A percentile compares a stretch with the other conserved stretches of the same genome.
Evolutionary conservation across 2,329 filamentous ascomycete genomes (phyloP).

Genomic region (Apiospora hydei): DNA sequence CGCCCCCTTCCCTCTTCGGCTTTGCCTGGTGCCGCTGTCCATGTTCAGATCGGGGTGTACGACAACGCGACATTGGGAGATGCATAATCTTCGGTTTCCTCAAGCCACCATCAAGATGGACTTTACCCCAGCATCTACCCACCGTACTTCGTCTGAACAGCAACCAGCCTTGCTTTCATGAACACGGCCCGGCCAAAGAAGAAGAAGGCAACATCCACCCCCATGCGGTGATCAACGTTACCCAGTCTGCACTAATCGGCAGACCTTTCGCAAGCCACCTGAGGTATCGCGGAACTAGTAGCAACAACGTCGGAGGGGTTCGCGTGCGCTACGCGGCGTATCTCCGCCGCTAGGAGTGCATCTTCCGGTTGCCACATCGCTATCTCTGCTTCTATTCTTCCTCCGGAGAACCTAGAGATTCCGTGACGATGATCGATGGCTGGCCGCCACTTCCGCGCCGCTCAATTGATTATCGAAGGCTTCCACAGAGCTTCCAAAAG

Average conservation of each 20-base stretch:
- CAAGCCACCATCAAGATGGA: conserved; percentile 4
- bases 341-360: neutral
- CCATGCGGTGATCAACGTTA: neutral
- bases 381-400: neutral
- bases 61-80: neutral
- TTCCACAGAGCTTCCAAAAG: neutral
- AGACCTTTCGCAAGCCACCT: neutral
- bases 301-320: neutral
- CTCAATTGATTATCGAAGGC: neutral
- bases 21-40: neutral
- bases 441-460: neutral
- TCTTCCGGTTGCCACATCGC: neutral
- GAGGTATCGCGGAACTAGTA: neutral
- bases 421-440: neutral
- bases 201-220: neutral
- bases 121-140: neutral
- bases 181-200: neutral
- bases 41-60: neutral
- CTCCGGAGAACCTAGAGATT: neutral
- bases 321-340: neutral
- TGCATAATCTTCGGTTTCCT: conserved; percentile 4
- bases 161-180: neutral
- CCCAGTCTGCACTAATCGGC: neutral
- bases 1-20: neutral
- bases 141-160: neutral